Percentiles rank a stretch among this genome's conserved stretches.
Conservation (phyloP, 129 eudicot genomes). For the Solidago caesia region DNA sequence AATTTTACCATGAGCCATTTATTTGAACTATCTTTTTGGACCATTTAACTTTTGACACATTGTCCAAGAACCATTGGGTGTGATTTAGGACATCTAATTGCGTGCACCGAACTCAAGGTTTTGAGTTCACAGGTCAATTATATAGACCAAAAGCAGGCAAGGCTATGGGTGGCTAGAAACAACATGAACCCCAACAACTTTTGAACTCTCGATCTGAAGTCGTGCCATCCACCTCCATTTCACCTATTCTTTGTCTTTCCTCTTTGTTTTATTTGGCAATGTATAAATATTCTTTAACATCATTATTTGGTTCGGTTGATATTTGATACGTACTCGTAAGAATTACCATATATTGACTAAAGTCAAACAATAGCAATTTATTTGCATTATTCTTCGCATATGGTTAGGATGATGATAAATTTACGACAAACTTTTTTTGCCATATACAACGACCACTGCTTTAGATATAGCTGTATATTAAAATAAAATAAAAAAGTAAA, state of each 20-base stretch:
- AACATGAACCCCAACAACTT: constrained; percentile 26
- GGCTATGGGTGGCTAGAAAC: constrained; percentile 26
- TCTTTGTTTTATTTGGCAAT: constrained; percentile 27
- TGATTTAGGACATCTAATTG: constrained; percentile 15
- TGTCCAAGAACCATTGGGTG: background rate
- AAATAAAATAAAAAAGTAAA: too few relatives aligned
- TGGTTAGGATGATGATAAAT: too few relatives aligned
- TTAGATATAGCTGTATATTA: too few relatives aligned
- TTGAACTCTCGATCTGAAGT: constrained; percentile 8
- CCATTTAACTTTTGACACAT: background rate
- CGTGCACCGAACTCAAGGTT: constrained; percentile 8
- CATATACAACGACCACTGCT: too few relatives aligned
- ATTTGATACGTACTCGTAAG: background rate
- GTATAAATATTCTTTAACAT: background rate
- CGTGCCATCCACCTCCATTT: constrained; percentile 35
- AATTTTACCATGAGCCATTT: too few relatives aligned
- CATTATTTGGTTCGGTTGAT: background rate
- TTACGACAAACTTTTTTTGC: too few relatives aligned
- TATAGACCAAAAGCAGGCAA: constrained; percentile 20
- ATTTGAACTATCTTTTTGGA: background rate
- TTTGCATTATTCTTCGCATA: too few relatives aligned
- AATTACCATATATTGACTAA: too few relatives aligned
- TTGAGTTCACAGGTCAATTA: constrained; percentile 18
- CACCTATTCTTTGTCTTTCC: constrained; percentile 38
- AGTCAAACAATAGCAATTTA: too few relatives aligned